Base-by-base conservation (phyloP, 768 basidiomycete genomes). In the Macrocybe gigantea region DNA sequence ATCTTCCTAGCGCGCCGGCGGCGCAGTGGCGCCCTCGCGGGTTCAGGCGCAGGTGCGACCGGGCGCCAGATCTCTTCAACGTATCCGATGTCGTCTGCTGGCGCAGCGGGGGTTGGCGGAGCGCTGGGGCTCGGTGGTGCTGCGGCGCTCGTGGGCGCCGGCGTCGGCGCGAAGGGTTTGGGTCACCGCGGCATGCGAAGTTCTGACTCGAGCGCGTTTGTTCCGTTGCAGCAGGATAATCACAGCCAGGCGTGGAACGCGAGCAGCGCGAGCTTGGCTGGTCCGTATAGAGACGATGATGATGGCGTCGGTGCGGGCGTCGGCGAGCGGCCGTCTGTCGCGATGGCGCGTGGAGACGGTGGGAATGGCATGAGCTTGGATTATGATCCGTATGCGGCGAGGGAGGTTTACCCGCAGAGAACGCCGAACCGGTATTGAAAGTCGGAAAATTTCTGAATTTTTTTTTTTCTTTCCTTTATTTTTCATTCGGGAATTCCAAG, bases 181-280 rank as follows among this genome's bases (percentile, higher is more conserved):
- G 41, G 12, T 32, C 42, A 48, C 15, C 55, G 64, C 29, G 72
- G 62, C 47, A 55, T 60, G 47, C 67, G 80, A 36, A 64, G 64
- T 65, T 82, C 82, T 52, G 79, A 84, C 66, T 80, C 82, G 56
- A 83, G 81, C 52, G 77, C 83, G 33, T 87, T 88, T 57, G 69
- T 84, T 44, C 85, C 86, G n/a, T 62, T 88, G 56, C 77, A 79
- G 54, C 82, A 83, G 60, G 77, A 75, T 47, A 82, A 79, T 57
- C 55, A 68, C 47, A 79, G 75, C 55, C 72, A 70, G 54, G 71
- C 74, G 41, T 83, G 81, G 81, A 79, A 79, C 53, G 69, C 71
- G 41, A 85, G 82, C 60, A 71, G 61, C 13, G 60, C 62, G 33
- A 76, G 71, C 56, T 59, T 83, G 53, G 62, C 66, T 34, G 56